A percentile compares a stretch with the other conserved stretches of the same genome.
Conservation (phyloP, 2,329 filamentous ascomycete species). For the Fusarium equiseti region DNA sequence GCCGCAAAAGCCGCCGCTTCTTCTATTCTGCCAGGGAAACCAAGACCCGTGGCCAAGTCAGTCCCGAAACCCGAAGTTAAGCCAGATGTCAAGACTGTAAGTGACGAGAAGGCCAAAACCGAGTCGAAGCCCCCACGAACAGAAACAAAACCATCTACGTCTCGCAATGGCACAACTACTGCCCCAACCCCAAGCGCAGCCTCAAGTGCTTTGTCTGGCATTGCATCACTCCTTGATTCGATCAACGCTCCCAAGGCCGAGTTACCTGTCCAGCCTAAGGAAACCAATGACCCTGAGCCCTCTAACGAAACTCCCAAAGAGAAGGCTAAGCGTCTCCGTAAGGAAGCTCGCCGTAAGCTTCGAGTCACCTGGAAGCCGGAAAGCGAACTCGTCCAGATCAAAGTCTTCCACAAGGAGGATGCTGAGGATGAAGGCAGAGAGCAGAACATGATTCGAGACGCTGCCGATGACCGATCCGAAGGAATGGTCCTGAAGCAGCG, state of each 20-base stretch:
- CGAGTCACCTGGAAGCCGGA: conserved; percentile 79
- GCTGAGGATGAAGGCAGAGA: conserved; percentile 77
- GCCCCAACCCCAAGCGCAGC: conserved; percentile 26
- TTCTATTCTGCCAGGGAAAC: conserved; percentile 62
- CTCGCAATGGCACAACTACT: conserved; percentile 49
- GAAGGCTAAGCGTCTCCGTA: conserved; percentile 74
- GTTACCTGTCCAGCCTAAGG: conserved; percentile 63
- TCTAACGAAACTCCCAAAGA: conserved; percentile 75
- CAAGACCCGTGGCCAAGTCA: conserved; percentile 59
- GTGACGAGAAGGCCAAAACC: conserved; percentile 51
- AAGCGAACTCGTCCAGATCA: conserved; percentile 73
- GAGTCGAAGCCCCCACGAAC: conserved; percentile 47
- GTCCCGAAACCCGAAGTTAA: conserved; percentile 53
- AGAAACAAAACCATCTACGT: conserved; percentile 48
- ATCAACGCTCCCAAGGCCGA: conserved; percentile 60
- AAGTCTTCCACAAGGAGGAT: conserved; percentile 78
- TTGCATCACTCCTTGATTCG: conserved; percentile 66
- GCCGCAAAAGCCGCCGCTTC: conserved; percentile 50
- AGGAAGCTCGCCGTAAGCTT: conserved; percentile 77
- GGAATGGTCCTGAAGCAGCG: conserved; percentile 75
- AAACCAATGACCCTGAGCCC: conserved; percentile 60
- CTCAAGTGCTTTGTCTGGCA: conserved; percentile 59
- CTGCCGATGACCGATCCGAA: conserved; percentile 78
- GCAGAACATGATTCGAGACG: conserved; percentile 76
- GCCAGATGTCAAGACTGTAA: conserved; percentile 45